phyloP scores from a whole-genome alignment of 78 protist species.

The Emiliania huxleyi region DNA sequence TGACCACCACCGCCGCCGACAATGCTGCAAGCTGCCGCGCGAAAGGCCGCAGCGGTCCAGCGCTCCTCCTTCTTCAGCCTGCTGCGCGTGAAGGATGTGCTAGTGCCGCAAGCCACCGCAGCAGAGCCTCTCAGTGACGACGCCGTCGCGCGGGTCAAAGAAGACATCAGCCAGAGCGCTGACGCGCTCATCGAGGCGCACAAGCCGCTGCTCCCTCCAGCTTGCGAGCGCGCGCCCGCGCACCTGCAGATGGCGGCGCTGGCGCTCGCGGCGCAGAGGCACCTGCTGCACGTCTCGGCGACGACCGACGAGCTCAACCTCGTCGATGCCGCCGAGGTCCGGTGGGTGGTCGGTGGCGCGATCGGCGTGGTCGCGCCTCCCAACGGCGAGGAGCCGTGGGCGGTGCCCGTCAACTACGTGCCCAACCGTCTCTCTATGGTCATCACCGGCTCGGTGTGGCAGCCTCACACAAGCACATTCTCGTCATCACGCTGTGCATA shows the following conservation, averaged over 20 bases:
- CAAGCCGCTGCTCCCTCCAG: background rate
- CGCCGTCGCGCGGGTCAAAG: background rate
- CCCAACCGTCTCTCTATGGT: background rate
- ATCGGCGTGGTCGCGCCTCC: background rate
- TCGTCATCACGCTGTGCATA: too few species aligned
- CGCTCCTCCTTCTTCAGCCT: background rate
- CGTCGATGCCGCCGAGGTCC: background rate
- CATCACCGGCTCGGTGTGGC: background rate
- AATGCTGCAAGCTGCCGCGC: background rate
- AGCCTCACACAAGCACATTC: too few species aligned
- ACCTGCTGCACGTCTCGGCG: background rate
- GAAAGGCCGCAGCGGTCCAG: background rate
- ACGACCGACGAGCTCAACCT: background rate
- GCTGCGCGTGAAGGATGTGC: background rate
- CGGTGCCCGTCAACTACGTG: background rate
- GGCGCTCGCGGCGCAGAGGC: background rate
- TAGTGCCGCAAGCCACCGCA: background rate
- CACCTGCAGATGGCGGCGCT: background rate
- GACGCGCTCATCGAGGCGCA: background rate
- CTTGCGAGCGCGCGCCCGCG: background rate
- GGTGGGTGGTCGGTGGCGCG: background rate
- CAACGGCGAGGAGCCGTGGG: background rate
- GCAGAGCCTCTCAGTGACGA: background rate
- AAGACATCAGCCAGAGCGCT: background rate
- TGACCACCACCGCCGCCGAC: too few species aligned